Conservation (phyloP, 805 yeast genomes). For the Myxozyma udenii region DNA sequence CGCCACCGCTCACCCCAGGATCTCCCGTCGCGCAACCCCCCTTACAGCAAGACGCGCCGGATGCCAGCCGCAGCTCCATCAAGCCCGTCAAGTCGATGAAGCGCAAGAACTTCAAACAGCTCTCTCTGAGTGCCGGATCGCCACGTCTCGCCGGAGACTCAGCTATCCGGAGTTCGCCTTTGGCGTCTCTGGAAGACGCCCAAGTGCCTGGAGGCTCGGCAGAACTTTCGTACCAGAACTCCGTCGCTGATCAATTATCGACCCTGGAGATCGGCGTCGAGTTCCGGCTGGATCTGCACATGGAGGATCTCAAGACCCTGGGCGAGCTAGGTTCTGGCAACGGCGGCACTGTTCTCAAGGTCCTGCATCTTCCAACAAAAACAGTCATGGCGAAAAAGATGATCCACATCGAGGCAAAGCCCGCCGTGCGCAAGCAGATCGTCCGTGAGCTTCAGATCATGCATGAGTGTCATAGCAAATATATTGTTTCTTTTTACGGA, state of each 20-base stretch:
- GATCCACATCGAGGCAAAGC: constrained; percentile 80
- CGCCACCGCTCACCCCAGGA: not conserved
- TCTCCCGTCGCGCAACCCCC: no score
- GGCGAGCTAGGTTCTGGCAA: constrained; percentile 87
- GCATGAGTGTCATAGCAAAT: constrained; percentile 80
- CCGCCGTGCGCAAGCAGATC: constrained; percentile 74
- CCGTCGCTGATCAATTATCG: constrained; percentile 44
- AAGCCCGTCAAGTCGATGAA: constrained; percentile 45
- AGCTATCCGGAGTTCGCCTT: no score
- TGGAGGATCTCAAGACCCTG: constrained; percentile 68
- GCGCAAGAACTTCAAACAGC: constrained; percentile 57
- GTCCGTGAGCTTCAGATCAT: constrained; percentile 83
- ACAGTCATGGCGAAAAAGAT: constrained; percentile 86
- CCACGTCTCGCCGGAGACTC: constrained; percentile 29
- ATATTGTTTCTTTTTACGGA: constrained; percentile 86
- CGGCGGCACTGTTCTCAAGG: constrained; percentile 88
- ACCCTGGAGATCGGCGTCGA: constrained; percentile 54
- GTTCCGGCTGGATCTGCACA: constrained; percentile 50
- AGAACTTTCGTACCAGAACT: constrained; percentile 36
- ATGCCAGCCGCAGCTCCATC: no score
- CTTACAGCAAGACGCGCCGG: no score
- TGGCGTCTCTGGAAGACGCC: constrained; percentile 29
- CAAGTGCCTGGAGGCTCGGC: constrained; percentile 30
- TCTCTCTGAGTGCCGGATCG: constrained; percentile 42
- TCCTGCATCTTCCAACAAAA: constrained; percentile 83